Evolutionary conservation across 768 basidiomycete species (phyloP).

Genomic region (Tulasnella sp.): DNA sequence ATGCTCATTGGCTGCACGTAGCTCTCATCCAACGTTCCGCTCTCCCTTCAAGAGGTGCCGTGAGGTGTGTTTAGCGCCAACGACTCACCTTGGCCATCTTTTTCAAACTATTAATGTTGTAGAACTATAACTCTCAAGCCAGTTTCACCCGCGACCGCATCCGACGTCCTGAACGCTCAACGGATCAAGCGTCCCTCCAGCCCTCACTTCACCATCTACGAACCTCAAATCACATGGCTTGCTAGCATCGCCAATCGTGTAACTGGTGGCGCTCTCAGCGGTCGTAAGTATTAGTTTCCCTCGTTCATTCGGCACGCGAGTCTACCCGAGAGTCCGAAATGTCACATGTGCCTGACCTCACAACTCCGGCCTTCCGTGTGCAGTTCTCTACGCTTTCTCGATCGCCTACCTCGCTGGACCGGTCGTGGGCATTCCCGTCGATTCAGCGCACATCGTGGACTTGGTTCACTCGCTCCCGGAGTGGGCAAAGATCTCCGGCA

Average conservation of each 20-base stretch:
- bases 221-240: constrained; percentile 86
- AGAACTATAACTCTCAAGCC: constrained; percentile 30
- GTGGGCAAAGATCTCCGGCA: constrained; percentile 61
- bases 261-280: constrained; percentile 73
- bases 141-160: constrained; percentile 44
- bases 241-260: constrained; percentile 76
- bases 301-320: constrained; percentile 5
- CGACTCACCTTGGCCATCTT: background rate
- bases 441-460: constrained; percentile 66
- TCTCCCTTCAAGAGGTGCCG: background rate
- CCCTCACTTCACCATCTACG: constrained; percentile 96
- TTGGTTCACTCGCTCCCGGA: constrained; percentile 60
- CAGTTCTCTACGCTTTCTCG: constrained; percentile 82
- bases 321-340: background rate
- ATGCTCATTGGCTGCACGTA: background rate
- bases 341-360: background rate
- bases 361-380: background rate
- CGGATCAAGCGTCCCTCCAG: constrained; percentile 79
- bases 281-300: constrained; percentile 33
- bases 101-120: background rate
- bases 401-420: constrained; percentile 80
- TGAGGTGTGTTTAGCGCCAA: background rate
- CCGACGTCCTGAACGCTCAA: constrained; percentile 69
- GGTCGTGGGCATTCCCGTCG: constrained; percentile 47
- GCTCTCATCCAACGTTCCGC: background rate